Evolutionary conservation across 1,284 basidiomycete genomes (phyloP), one percentile per base, ranked within the genome.

Genomic region (Trichosporon ovoides): DNA sequence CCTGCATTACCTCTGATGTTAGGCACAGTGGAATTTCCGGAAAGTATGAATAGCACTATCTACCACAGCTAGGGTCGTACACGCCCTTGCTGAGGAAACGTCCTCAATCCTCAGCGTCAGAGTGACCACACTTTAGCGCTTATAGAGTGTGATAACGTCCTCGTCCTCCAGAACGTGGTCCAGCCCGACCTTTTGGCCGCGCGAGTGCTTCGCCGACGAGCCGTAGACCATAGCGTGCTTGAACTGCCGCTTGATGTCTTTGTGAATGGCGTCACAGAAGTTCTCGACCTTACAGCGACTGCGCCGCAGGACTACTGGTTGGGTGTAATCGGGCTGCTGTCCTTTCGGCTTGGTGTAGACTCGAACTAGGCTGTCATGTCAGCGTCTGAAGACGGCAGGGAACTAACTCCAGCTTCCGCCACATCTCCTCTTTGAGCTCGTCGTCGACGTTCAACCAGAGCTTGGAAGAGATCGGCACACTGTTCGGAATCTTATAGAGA

Each of bases 391-490:
- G 16, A 33, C 16, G 12, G 14, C 18, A 12, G 19, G 31, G 86
- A 46, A 95, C 91, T 55, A 95, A 85, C 70, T 91, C 85, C 33
- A 96, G 83, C 52, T 88, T 85, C 58, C 86, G 80, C 93, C 92
- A 96, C 91, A 94, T 94, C 66, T 83, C 68, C 62, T 92, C 88
- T 56, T 91, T 84, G 46, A 98, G 82, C 75, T 99, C 96, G 77
- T 98, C 96, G 77, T 98, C 96, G 68, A 98, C 81, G 78, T 98
- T 98, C 69, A 97, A 82, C 95, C 95, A 98, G 18, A 56, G 35
- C 55, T 22, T 54, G 33, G 59, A 72, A 24, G 70, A 72, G 72
- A 99, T 84, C 5, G 96, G 96, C 7, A 98, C 95, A 59, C 90
- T 92, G 77, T 91, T 85, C 16, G 96, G 96, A 66, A 98, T 63